These are phyloP conservation scores for Pseudonitzschia multiseries DNA, from an alignment of 108 stramenopile species.

Conservation along the genomic window DNA sequence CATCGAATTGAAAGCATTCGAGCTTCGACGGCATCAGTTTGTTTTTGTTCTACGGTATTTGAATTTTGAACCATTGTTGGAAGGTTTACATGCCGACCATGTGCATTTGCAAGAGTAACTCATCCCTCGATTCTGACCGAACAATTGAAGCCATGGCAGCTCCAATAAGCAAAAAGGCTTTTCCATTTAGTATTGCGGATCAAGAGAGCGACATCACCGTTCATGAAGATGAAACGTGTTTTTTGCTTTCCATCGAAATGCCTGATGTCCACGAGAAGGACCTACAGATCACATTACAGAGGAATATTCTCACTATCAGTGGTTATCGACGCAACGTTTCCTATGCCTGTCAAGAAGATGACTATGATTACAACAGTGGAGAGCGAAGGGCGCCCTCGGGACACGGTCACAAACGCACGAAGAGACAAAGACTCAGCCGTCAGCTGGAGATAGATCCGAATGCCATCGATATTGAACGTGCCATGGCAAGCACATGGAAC, in stretches of 20 bases:
- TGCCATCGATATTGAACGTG: slow-evolving; percentile 19
- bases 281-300: slow-evolving; percentile 1
- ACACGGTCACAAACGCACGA: background rate
- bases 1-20: too few species aligned
- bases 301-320: slow-evolving; percentile 10
- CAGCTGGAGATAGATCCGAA: slow-evolving; percentile 15
- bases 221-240: slow-evolving; percentile 30
- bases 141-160: background rate
- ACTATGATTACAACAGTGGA: background rate
- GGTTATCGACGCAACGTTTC: slow-evolving; percentile 13
- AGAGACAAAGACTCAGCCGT: slow-evolving; percentile 18
- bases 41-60: background rate
- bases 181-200: background rate
- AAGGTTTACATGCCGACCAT: background rate
- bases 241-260: slow-evolving; percentile 25
- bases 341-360: background rate
- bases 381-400: background rate
- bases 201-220: background rate
- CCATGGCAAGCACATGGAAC: slow-evolving; percentile 22
- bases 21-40: background rate
- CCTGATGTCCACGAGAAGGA: slow-evolving; percentile 17
- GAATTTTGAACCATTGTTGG: background rate
- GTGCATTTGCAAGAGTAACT: background rate
- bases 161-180: background rate
- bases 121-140: background rate